Evolutionary conservation across 345 rosid genomes (phyloP), one percentile per base, ranked within the genome.

Genomic region (Bruguiera parviflora): DNA sequence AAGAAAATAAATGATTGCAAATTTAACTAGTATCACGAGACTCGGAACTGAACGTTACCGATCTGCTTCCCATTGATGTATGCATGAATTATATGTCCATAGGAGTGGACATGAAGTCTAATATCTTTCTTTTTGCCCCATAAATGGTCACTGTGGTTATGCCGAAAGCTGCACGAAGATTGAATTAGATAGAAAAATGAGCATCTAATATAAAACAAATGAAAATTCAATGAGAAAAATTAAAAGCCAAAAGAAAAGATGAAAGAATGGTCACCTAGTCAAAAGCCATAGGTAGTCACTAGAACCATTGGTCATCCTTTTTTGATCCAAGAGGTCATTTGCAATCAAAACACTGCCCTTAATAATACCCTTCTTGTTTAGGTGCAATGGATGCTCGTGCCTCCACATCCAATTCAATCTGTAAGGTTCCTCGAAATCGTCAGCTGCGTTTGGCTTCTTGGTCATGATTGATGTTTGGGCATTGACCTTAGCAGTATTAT

Each of bases 211-310:
- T 35, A 58, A 4, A 24, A 28, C 31, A 4, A 28, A 0, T n/a
- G 28, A 18, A 9, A 32, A 25, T 21, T 29, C 29, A 22, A 21
- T 39, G 7, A 39, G 6, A n/a, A 19, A 63, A 7, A 22, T 5
- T 43, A 2, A n/a, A 49, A 20, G 10, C 3, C 15, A 31, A 24
- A 18, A 29, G 2, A 4, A 2, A 8, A 21, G 35, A 37, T 11
- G 32, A 27, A 4, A 8, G 21, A 46, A 37, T 11, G 32, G 18
- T 51, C 80, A 87, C 92, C 87, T 86, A 19, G 93, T 85, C 87
- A 88, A 82, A 61, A 83, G 82, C 92, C 94, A 88, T 49, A 90
- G 66, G 67, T 88, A 88, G 69, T 88, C 96, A 69, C 79, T 80
- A 19, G 66, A 72, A 73, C 85, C 93, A 72, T 79, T 79, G 2